Conservation (phyloP, 1,284 basidiomycete genomes). For the Kwoniella shivajii region DNA sequence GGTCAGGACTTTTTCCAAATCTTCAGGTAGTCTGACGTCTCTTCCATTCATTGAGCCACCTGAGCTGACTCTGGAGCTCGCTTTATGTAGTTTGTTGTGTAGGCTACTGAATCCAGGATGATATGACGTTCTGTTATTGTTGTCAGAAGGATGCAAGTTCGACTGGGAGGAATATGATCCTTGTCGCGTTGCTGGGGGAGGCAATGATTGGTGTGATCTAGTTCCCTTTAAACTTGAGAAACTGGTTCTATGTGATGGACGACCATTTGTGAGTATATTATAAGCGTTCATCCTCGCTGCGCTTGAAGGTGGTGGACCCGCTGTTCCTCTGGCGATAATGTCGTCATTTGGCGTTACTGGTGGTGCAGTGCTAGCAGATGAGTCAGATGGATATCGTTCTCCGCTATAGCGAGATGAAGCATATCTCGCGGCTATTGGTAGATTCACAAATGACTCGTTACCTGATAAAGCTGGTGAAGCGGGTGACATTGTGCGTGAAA, state of each 20-base stretch:
- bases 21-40: slow-evolving; percentile 69
- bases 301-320: slow-evolving; percentile 12
- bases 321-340: slow-evolving; percentile 1
- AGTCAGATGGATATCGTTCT: slow-evolving; percentile 17
- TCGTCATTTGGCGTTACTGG: slow-evolving; percentile 19
- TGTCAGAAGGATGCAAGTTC: slow-evolving; percentile 61
- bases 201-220: slow-evolving; percentile 75
- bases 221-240: slow-evolving; percentile 11
- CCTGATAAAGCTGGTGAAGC: slow-evolving; percentile 52
- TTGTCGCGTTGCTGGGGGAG: slow-evolving; percentile 62
- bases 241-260: slow-evolving; percentile 28
- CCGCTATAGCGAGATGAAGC: slow-evolving; percentile 58
- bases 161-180: slow-evolving; percentile 40
- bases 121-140: slow-evolving; percentile 60
- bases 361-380: slow-evolving; percentile 12
- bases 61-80: slow-evolving; percentile 12
- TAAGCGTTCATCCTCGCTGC: slow-evolving; percentile 39
- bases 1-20: slow-evolving; percentile 78
- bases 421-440: slow-evolving; percentile 91
- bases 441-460: slow-evolving; percentile 69
- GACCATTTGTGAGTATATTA: slow-evolving; percentile 39
- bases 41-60: slow-evolving; percentile 13
- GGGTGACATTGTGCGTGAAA: slow-evolving; percentile 29
- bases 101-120: slow-evolving; percentile 53
- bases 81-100: slow-evolving; percentile 37